Percentiles rank a stretch among this genome's conserved stretches.
phyloP scores from a whole-genome alignment of 2,329 filamentous ascomycete genomes.

The Nectriaceae sp. region DNA sequence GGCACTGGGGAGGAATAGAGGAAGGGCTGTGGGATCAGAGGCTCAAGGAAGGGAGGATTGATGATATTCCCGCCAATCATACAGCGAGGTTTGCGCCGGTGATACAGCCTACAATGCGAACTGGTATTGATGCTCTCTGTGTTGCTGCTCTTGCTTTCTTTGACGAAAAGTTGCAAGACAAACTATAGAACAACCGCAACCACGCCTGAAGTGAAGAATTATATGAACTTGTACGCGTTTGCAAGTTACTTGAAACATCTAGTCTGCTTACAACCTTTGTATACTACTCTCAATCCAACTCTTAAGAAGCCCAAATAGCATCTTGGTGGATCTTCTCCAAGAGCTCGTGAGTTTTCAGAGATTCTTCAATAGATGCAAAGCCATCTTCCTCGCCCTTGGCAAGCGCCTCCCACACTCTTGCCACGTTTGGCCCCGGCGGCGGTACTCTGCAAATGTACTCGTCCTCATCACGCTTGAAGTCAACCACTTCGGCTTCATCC shows the following conservation, averaged over 20 bases:
- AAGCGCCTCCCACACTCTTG: background rate
- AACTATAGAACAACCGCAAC: background rate
- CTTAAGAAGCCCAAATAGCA: background rate
- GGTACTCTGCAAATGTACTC: background rate
- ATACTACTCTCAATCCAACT: background rate
- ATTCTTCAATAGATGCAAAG: background rate
- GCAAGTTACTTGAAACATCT: background rate
- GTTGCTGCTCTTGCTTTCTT: constrained; percentile 19
- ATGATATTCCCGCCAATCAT: constrained; percentile 27
- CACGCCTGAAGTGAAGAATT: background rate
- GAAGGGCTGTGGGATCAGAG: constrained; percentile 17
- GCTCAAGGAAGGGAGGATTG: constrained; percentile 12
- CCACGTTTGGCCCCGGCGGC: background rate
- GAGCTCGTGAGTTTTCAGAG: background rate
- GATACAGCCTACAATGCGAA: constrained; percentile 24
- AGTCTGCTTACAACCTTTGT: background rate
- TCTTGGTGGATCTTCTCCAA: background rate
- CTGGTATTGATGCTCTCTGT: constrained; percentile 21
- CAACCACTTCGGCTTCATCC: background rate
- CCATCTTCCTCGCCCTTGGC: background rate
- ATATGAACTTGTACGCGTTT: background rate
- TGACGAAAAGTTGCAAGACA: background rate
- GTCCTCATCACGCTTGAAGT: background rate
- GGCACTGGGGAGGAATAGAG: constrained; percentile 18
- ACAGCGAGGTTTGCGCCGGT: constrained; percentile 25